Evolutionary conservation across 495 filamentous ascomycete species (phyloP), one percentile per base, ranked within the genome.

Genomic region (Trichoderma orchidacearum): DNA sequence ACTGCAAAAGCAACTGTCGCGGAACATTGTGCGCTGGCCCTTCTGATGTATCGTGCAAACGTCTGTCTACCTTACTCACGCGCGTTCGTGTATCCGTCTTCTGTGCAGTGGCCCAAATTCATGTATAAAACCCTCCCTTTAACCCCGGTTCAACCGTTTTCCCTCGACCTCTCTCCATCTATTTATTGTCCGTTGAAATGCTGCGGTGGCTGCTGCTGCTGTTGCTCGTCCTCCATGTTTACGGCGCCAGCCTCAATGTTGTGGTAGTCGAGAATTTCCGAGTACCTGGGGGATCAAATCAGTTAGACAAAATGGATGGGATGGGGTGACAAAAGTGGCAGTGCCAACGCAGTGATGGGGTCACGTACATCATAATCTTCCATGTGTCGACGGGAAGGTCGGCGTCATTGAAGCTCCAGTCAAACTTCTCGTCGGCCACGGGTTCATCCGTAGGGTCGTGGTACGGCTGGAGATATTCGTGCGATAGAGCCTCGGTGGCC

Each of bases 371-470:
- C 93, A 97, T 98, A 67, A 98, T 96, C 73, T 97, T 97, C 93
- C 93, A 98, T n/a, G 94, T 96, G 64, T 98, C 93, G 36, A 97
- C 90, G 0, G 93, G 93, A 57, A 98, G 72, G 73, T 98, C 93
- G 31, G 93, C 94, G 67, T 98, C 92, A 68, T 96, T 98, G 73
- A 98, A 98, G n/a, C 90, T 95, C 93, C 93, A 98, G 68, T 98
- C 93, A 64, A 98, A 98, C 74, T 94, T 97, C 77, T 96, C 92
- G 58, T 95, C 88, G 25, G 93, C 89, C 12, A 88, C 86, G 7
- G 93, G 93, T 74, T 98, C 93, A 66, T 98, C 93, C 17, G 85
- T 90, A 13, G 92, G 91, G 65, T 98, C 93, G 66, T 98, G 93
- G 73, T 98, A 98, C 12, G 93, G 93, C 13, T 90, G 80, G 41